Evolutionary conservation across 192 early-diverging fungal species (phyloP), one percentile per base, ranked within the genome.

Genomic region (Coemansia sp.): DNA sequence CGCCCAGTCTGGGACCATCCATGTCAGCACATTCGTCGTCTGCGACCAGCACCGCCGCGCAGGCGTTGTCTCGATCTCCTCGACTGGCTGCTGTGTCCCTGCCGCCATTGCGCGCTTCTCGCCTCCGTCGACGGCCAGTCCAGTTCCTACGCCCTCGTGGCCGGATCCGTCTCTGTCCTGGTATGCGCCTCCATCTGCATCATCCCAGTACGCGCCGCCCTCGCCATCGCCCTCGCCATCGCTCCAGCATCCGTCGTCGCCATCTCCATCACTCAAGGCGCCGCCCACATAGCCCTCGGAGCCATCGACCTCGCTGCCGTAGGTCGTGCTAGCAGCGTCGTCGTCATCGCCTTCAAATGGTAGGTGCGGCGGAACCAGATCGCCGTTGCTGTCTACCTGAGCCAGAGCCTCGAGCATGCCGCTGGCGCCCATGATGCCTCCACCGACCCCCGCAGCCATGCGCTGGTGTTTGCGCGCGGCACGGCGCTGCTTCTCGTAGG

Each of bases 21-120:
- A 71, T 6, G 75, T 77, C 63, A 77, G 62, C 14, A 36, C 44
- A 19, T 50, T 56, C 6, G 75, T 68, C 1, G 69, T 77, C 14
- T 61, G 64, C 36, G 67, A 61, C 75, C 75, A 77, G 61, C 75
- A 77, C 19, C 63, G 64, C 31, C 68, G 68, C 19, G 75, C 60
- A 38, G 6, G 50, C 19, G 75, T 67, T 1, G 62, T 77, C 38
- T 77, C 75, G n/a, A 70, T 23, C 87, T 92, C 73, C 87, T 90
- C 95, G 2, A 94, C 95, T 61, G 91, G 74, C 27, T 83, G 79
- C 88, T 92, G 90, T 53, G 84, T 85, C 57, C 89, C 81, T 82
- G 22, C 70, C 65, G 5, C 74, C 27, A 54, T 17, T 37, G 38
- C 28, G 40, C 42, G 52, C 50, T 33, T 55, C 36, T 58, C 61